Percentiles rank a stretch among this genome's conserved stretches.
Evolutionary conservation across 2,329 filamentous ascomycete genomes (phyloP).

Genomic region (Leptodontidium sp.): DNA sequence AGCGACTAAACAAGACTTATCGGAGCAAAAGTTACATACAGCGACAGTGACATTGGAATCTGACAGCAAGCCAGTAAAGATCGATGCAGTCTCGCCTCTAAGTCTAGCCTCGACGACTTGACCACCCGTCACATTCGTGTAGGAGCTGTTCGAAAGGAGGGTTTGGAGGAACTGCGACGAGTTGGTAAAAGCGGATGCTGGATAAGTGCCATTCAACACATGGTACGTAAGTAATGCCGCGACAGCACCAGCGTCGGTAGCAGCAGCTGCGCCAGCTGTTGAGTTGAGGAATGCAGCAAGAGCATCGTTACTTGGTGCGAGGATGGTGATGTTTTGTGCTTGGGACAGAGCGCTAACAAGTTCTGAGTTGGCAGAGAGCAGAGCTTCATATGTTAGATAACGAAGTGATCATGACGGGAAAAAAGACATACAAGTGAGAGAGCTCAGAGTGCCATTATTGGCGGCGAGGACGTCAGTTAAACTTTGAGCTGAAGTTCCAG

Average conservation of each 20-base stretch:
- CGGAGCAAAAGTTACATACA: constrained; percentile 29
- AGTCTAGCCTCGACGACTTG: constrained; percentile 53
- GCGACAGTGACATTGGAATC: constrained; percentile 39
- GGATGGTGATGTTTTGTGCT: constrained; percentile 60
- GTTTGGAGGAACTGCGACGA: constrained; percentile 53
- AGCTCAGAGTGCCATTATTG: constrained; percentile 31
- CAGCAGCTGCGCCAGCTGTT: constrained; percentile 33
- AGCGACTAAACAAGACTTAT: background rate
- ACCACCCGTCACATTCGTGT: constrained; percentile 58
- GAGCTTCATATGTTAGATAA: constrained; percentile 39
- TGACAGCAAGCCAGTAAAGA: constrained; percentile 46
- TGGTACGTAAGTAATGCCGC: constrained; percentile 46
- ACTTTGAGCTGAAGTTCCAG: constrained; percentile 31
- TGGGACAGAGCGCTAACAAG: constrained; percentile 50
- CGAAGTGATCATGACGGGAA: background rate
- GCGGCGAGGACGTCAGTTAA: constrained; percentile 31
- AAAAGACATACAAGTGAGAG: constrained; percentile 28
- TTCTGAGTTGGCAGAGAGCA: constrained; percentile 49
- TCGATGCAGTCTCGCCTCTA: constrained; percentile 51
- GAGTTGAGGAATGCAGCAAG: constrained; percentile 44
- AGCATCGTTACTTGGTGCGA: constrained; percentile 47
- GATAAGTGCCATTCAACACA: constrained; percentile 43
- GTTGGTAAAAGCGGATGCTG: constrained; percentile 34
- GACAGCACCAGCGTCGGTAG: constrained; percentile 45
- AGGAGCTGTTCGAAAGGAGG: constrained; percentile 51